phyloP scores from a whole-genome alignment of 2,329 filamentous ascomycete genomes.

The Cercospora berteroae region DNA sequence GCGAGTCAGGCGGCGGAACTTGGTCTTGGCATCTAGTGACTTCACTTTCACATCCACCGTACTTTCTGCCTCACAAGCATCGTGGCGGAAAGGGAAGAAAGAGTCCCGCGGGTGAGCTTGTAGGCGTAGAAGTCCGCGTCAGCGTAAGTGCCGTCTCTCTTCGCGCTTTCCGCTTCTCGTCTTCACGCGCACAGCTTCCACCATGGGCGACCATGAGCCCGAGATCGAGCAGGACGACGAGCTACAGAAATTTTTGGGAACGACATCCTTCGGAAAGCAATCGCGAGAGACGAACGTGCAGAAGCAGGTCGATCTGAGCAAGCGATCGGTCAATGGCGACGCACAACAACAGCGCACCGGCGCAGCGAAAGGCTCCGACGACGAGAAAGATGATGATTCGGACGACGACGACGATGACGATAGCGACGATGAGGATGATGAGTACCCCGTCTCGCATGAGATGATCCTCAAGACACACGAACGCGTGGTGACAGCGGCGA shows the following conservation, averaged over 20 bases:
- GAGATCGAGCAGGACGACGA: conserved; percentile 58
- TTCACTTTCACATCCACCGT: not conserved
- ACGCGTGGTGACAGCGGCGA: conserved; percentile 76
- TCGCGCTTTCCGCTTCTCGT: conserved; percentile 18
- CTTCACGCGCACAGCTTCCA: conserved; percentile 8
- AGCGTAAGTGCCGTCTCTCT: conserved; percentile 27
- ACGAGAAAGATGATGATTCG: conserved; percentile 49
- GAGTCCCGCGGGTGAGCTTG: not conserved
- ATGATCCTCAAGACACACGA: conserved; percentile 90
- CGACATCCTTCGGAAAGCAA: conserved; percentile 81
- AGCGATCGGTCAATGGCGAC: conserved; percentile 50
- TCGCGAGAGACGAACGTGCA: conserved; percentile 69
- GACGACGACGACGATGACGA: conserved; percentile 58
- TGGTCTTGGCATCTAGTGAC: not conserved
- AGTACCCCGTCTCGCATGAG: conserved; percentile 90
- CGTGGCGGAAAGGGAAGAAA: not conserved
- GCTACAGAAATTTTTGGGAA: conserved; percentile 73
- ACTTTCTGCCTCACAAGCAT: not conserved
- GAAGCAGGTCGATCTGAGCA: conserved; percentile 77
- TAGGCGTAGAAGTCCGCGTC: not conserved
- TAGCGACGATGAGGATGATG: conserved; percentile 71
- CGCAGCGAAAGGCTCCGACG: conserved; percentile 3
- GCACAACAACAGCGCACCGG: conserved; percentile 1
- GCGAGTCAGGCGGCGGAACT: not conserved
- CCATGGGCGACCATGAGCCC: conserved; percentile 27